A percentile compares a stretch with the other conserved stretches of the same genome.
phyloP scores from a whole-genome alignment of 257 asterid genomes.

The Przewalskia tangutica region DNA sequence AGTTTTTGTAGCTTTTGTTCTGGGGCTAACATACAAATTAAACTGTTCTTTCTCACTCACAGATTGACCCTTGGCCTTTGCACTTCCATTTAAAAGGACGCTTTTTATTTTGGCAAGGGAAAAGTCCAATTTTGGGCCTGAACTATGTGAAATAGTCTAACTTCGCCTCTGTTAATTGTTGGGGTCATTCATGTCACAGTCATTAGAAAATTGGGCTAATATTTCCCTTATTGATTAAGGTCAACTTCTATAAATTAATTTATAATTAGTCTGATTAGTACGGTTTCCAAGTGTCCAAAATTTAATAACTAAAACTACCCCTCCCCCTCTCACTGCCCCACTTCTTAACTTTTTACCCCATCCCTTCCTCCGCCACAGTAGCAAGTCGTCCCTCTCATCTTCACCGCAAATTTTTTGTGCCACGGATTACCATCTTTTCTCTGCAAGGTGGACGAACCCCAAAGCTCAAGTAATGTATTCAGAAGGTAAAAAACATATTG shows the following conservation, averaged over 20 bases:
- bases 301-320: too few species aligned
- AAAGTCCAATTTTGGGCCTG: neutral
- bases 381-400: too few species aligned
- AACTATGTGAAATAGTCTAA: neutral
- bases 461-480: constrained; percentile 10
- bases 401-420: too few species aligned
- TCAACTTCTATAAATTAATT: neutral
- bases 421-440: neutral
- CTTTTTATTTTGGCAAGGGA: neutral
- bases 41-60: neutral
- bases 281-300: too few species aligned
- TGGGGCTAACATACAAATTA: neutral
- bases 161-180: neutral
- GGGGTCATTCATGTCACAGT: neutral
- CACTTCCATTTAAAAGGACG: too few species aligned
- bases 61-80: too few species aligned
- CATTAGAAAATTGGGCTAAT: neutral
- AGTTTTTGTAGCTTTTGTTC: neutral
- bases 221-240: neutral
- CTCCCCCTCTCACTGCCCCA: too few species aligned
- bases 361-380: too few species aligned
- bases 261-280: too few species aligned
- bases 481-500: neutral
- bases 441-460: neutral
- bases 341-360: too few species aligned